Evolutionary conservation across 2,329 filamentous ascomycete species (phyloP).

Genomic region (Colletotrichum chlorophyti): DNA sequence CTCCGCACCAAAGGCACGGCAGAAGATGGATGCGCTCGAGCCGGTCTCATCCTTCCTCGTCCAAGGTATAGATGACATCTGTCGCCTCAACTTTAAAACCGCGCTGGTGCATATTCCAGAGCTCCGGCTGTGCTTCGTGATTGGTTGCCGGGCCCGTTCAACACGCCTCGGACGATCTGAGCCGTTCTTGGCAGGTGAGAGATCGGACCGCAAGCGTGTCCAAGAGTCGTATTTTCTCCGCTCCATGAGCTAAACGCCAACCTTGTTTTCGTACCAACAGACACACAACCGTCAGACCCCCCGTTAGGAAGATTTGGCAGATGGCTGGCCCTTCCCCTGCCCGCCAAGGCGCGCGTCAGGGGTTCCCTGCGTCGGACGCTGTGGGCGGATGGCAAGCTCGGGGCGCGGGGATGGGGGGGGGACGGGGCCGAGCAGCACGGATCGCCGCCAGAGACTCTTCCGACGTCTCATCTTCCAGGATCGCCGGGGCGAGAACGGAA

Average conservation of each 20-base stretch:
- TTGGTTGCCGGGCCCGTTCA: slow-evolving; percentile 21
- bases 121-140: neutral
- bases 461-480: slow-evolving; percentile 24
- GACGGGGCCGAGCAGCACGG: neutral
- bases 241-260: neutral
- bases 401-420: neutral
- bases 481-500: slow-evolving; percentile 26
- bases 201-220: slow-evolving; percentile 19
- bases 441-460: slow-evolving; percentile 3
- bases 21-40: slow-evolving; percentile 1
- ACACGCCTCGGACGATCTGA: slow-evolving; percentile 27
- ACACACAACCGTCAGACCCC: too few species aligned
- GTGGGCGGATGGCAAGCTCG: slow-evolving; percentile 5
- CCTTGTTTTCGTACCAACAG: slow-evolving; percentile 1
- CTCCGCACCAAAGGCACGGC: slow-evolving; percentile 8
- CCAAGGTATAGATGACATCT: slow-evolving; percentile 22
- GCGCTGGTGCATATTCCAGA: neutral
- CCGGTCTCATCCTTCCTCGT: slow-evolving; percentile 19
- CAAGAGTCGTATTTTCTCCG: neutral
- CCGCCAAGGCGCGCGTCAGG: slow-evolving; percentile 26
- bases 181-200: slow-evolving; percentile 21
- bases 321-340: neutral
- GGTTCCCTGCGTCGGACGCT: slow-evolving; percentile 10
- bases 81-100: slow-evolving; percentile 3
- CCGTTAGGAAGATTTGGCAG: too few species aligned